A percentile compares a stretch with the other conserved stretches of the same genome.
phyloP scores from a whole-genome alignment of 2,329 filamentous ascomycete genomes.

The Bipolaris cookei region DNA sequence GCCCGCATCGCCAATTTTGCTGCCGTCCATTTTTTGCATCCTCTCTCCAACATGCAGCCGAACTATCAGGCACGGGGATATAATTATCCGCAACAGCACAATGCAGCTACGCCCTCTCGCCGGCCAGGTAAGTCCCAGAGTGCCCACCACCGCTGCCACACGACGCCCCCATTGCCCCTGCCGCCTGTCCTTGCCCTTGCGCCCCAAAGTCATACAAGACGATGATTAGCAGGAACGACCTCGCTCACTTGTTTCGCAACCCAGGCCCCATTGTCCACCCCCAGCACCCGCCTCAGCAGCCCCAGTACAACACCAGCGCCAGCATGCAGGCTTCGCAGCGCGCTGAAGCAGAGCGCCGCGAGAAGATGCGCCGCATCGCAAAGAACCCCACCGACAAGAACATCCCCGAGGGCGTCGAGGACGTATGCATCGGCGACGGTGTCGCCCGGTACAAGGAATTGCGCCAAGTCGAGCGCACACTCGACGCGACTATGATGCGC shows the following conservation, averaged over 20 bases:
- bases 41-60: constrained; percentile 50
- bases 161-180: constrained; percentile 21
- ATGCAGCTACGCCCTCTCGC: constrained; percentile 44
- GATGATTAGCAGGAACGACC: constrained; percentile 58
- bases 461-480: constrained; percentile 81
- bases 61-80: constrained; percentile 53
- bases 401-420: constrained; percentile 84
- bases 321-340: constrained; percentile 54
- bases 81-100: constrained; percentile 49
- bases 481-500: constrained; percentile 92
- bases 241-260: constrained; percentile 54
- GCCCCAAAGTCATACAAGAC: constrained; percentile 13
- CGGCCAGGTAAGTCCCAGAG: constrained; percentile 51
- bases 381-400: constrained; percentile 94
- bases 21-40: constrained; percentile 30
- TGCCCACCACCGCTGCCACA: constrained; percentile 20
- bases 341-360: constrained; percentile 60
- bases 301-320: constrained; percentile 48
- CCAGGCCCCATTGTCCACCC: constrained; percentile 53
- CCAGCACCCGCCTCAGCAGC: constrained; percentile 59
- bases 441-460: constrained; percentile 82
- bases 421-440: constrained; percentile 80
- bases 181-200: constrained; percentile 11
- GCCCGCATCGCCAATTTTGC: constrained; percentile 37
- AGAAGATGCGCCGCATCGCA: constrained; percentile 78